Evolutionary conservation across 345 rosid genomes (phyloP), one percentile per base, ranked within the genome.

Genomic region (Pistacia vera): DNA sequence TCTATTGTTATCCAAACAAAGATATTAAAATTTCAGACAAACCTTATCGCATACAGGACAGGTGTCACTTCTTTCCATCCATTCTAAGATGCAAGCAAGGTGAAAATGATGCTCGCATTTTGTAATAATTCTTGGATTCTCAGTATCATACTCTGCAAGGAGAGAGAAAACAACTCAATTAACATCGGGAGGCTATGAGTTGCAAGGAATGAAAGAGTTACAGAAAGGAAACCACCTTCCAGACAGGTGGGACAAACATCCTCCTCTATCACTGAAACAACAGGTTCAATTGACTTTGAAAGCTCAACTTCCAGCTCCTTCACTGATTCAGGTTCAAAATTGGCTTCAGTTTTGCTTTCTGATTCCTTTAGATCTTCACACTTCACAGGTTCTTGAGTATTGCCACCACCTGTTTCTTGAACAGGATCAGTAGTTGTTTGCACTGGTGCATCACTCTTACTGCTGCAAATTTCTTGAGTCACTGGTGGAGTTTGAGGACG

Each of bases 41-140:
- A 96, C 99, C 99, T 92, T 75, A 71, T 85, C 88, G 79, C 99
- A 97, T 57, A 94, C 97, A 0, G 98, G 98, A 84, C 99, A 97
- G 16, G 93, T 86, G 48, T 97, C 98, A 75, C 99, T 97, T 86
- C 99, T 91, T 87, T 96, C 99, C 93, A 91, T 83, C 99, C 99
- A 96, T 88, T 96, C 99, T 44, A 96, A 90, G 81, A 96, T 92
- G 90, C 99, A 96, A 0, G 97, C 90, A 22, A 96, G 91, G 80
- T 96, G 99, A 86, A 91, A 96, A 86, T 93, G 97, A 83, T 97
- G 99, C 79, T 93, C 94, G 11, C 99, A 97, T 82, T 92, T 88
- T 25, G 98, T 86, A 68, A 78, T 41, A 77, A 97, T 86, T 87
- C 89, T 92, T 8, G 99, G 99, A 76, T 97, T 94, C 82, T 90